Evolutionary conservation across 2,329 filamentous ascomycete genomes (phyloP).

Genomic region (Helminthosporium solani): DNA sequence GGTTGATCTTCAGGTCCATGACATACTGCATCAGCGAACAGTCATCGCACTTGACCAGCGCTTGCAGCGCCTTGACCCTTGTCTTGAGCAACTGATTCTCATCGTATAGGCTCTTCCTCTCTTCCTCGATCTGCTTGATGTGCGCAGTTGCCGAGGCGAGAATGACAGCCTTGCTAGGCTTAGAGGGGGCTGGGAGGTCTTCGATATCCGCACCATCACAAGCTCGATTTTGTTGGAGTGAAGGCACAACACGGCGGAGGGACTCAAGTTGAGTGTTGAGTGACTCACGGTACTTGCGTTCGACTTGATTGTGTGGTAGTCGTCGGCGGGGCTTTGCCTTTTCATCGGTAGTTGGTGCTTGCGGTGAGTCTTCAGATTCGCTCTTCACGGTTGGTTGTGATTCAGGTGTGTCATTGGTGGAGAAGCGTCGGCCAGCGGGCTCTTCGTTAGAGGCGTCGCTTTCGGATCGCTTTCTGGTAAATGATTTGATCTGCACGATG

Average conservation of each 20-base stretch:
- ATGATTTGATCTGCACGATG: slow-evolving; percentile 39
- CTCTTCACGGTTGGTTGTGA: slow-evolving; percentile 30
- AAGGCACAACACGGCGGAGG: slow-evolving; percentile 42
- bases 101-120: slow-evolving; percentile 42
- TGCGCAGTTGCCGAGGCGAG: slow-evolving; percentile 49
- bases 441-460: slow-evolving; percentile 33
- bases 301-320: slow-evolving; percentile 49
- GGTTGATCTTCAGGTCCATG: slow-evolving; percentile 44
- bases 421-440: slow-evolving; percentile 33
- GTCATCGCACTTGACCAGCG: slow-evolving; percentile 49
- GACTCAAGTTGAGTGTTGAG: slow-evolving; percentile 50
- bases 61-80: slow-evolving; percentile 46
- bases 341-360: slow-evolving; percentile 15
- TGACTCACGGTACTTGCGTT: slow-evolving; percentile 50
- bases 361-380: slow-evolving; percentile 31
- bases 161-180: slow-evolving; percentile 49
- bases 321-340: slow-evolving; percentile 40
- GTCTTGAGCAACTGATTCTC: slow-evolving; percentile 43
- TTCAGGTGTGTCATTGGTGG: slow-evolving; percentile 19
- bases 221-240: slow-evolving; percentile 41
- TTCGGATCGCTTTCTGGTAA: slow-evolving; percentile 40
- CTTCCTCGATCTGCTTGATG: slow-evolving; percentile 49
- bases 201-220: slow-evolving; percentile 47
- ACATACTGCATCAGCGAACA: slow-evolving; percentile 49
- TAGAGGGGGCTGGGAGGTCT: slow-evolving; percentile 44